These are phyloP conservation scores for Triangularia verruculosa DNA, from an alignment of 2,329 filamentous ascomycete genomes.

Conservation along the genomic window DNA sequence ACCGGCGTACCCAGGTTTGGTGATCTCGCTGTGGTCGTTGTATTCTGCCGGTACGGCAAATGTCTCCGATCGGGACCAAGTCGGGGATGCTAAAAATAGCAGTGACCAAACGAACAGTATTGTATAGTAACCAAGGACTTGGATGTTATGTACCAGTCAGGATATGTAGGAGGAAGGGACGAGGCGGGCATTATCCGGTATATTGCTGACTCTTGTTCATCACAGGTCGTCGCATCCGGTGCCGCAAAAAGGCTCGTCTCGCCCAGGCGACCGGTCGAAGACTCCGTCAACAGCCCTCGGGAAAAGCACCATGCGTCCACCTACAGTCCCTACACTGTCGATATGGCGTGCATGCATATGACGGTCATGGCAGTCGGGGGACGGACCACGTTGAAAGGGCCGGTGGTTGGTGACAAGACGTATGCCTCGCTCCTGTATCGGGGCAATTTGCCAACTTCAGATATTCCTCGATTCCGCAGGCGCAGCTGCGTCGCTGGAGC, in stretches of 20 bases:
- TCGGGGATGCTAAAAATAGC: constrained; percentile 22
- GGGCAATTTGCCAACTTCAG: neutral
- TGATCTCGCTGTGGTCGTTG: neutral
- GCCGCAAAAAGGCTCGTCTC: neutral
- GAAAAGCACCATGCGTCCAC: neutral
- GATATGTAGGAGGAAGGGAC: neutral
- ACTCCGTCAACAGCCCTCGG: neutral
- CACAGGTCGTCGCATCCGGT: neutral
- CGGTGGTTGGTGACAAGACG: neutral
- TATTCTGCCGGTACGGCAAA: constrained; percentile 26
- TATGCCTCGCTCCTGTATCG: neutral
- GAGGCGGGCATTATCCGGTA: constrained; percentile 18
- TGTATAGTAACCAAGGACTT: neutral
- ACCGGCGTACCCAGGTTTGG: neutral
- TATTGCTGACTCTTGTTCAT: constrained; percentile 9
- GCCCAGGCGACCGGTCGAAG: neutral
- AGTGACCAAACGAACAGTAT: neutral
- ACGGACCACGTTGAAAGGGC: neutral
- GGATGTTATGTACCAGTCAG: neutral
- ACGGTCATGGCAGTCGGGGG: neutral
- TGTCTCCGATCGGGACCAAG: constrained; percentile 2
- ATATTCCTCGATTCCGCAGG: neutral
- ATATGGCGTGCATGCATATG: neutral
- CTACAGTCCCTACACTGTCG: neutral
- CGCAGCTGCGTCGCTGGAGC: neutral